Base-by-base conservation (phyloP, 1,139 yeast genomes). In the Wickerhamomyces sp. region DNA sequence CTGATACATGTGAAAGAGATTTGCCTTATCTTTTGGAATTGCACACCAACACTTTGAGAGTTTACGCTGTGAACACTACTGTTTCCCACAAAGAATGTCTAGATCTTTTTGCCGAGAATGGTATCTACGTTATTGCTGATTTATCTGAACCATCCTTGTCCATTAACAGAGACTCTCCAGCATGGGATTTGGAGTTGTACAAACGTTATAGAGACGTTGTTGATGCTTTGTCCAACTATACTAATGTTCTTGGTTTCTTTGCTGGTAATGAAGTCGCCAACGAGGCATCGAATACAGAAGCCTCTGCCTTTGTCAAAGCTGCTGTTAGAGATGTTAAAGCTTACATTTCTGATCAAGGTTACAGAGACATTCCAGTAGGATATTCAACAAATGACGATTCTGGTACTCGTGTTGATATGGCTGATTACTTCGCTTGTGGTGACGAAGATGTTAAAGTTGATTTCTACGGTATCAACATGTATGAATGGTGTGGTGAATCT, bases 201-300 rank as follows among this genome's bases (percentile, higher is more conserved):
- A 68, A 77, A 51, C 68, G 79, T 53, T 75, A 74, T 59, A 70
- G 82, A 34, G 70, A 78, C 21, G 78, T 82, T 27, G 75, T 83
- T 37, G 79, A 76, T 48, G 64, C 68, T 44, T 67, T 83, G 66
- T 71, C 81, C 38, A 58, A 68, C 42, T 83, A 80, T 61, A 65
- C 78, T 51, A 83, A 83, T 62, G 75, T 81, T 27, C 67, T 83
- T 40, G 93, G 91, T 17, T 82, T 78, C 65, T 82, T 82, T 53
- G 93, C 93, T 33, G 93, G 84, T 46, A 83, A 83, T 55, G 93
- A 83, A 62, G 93, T 83, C 41, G 74, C 81, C 55, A 80, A 83
- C 57, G 82, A 79, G 54, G 65, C 58, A 30, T 54, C 74, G 53
- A 79, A 75, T 59, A 75, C 88, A 32, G 78, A 70, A 45, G 78